These are phyloP conservation scores for Blastobotrys arbuscula DNA, from an alignment of 1,139 yeast genomes.

Conservation along the genomic window DNA sequence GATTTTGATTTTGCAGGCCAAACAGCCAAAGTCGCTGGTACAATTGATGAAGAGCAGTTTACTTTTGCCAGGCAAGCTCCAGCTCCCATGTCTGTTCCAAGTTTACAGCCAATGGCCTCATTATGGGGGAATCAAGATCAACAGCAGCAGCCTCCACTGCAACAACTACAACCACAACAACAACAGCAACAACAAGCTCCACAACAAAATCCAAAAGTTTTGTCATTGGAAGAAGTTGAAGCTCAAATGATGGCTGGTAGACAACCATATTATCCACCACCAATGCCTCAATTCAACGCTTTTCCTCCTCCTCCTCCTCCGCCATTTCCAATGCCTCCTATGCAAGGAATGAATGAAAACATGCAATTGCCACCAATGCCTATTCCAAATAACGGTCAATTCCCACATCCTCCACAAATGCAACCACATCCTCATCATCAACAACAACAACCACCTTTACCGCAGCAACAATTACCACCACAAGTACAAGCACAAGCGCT, in stretches of 20 bases:
- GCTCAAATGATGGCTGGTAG: constrained; percentile 52
- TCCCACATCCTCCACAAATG: not conserved
- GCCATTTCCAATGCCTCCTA: constrained; percentile 14
- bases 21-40: constrained; percentile 36
- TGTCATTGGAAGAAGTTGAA: constrained; percentile 72
- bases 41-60: constrained; percentile 33
- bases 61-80: constrained; percentile 24
- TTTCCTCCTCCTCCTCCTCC: constrained; percentile 4
- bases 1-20: constrained; percentile 52
- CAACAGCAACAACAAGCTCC: constrained; percentile 15
- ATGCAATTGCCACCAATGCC: constrained; percentile 27
- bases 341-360: constrained; percentile 25
- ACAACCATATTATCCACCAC: constrained; percentile 1
- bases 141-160: constrained; percentile 8
- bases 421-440: constrained; percentile 12
- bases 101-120: constrained; percentile 59
- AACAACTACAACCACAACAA: constrained; percentile 19
- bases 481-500: constrained; percentile 29
- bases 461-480: constrained; percentile 14
- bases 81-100: constrained; percentile 34
- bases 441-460: constrained; percentile 39
- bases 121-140: constrained; percentile 43
- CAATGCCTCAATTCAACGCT: not conserved
- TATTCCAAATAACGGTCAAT: not conserved
- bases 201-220: constrained; percentile 33